Evolutionary conservation across 2,329 filamentous ascomycete genomes (phyloP), one percentile per base, ranked within the genome.

Genomic region (Fusarium penzigii): DNA sequence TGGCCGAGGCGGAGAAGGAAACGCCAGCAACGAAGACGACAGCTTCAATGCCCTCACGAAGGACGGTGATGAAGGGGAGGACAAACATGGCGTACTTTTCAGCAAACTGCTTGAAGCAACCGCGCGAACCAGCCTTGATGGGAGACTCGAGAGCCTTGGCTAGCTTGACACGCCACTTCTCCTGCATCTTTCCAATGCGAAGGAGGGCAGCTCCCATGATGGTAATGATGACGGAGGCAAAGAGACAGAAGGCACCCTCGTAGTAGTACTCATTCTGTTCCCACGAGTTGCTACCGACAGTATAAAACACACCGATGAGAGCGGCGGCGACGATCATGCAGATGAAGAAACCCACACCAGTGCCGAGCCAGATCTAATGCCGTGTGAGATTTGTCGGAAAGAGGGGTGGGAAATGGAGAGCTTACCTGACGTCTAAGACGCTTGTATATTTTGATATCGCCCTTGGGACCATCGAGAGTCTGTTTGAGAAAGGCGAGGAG

Each of bases 1-100:
- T 82, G 1, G 89, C 90, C 0, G 91, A 89, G 3, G 88, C 78
- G 1, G 85, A 84, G 46, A 96, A 85, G 3, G 88, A 87, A 5
- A 96, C 91, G 29, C 91, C 92, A 13, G 90, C 90, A 47, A 95
- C 85, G 70, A 95, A 96, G n/a, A 96, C 82, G 25, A 96, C 87
- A 1, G 88, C 90, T 69, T 96, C 92, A 29, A 96, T 82, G 4
- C 91, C 92, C 70, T 96, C 91, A 29, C 92, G 80, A 14, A 96
- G 75, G 10, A 94, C 88, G 0, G 92, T 96, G 66, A 96, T 81
- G 68, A 96, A 95, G 0, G 92, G 92, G 51, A 96, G 75, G 25
- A 89, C 72, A 68, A 96, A 94, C 88, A 96, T 91, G 67, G 87
- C 85, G 66, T 96, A 94, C 70, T 90, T 92, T 70, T 93, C 87